A percentile compares a stretch with the other conserved stretches of the same genome.
phyloP scores from a whole-genome alignment of 805 yeast genomes.

The Yarrowia sp. region DNA sequence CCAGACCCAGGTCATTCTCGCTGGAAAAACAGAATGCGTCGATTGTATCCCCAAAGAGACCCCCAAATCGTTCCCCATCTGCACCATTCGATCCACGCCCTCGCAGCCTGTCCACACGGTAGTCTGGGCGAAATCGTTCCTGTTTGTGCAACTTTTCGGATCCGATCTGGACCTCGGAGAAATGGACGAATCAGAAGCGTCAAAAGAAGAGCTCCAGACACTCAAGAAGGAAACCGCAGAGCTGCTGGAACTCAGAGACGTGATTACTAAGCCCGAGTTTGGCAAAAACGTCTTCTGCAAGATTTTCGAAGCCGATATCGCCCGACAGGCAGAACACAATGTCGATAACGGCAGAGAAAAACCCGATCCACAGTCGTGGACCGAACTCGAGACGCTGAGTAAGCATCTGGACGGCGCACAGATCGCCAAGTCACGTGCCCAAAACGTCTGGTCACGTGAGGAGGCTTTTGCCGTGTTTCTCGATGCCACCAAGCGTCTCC shows the following conservation, averaged over 20 bases:
- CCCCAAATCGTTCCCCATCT: conserved; percentile 91
- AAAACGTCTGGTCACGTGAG: conserved; percentile 62
- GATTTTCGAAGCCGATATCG: conserved; percentile 78
- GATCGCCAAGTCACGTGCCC: conserved; percentile 43
- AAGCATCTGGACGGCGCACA: conserved; percentile 38
- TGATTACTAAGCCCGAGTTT: conserved; percentile 51
- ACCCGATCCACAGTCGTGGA: conserved; percentile 67
- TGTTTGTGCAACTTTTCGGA: conserved; percentile 77
- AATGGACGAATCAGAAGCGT: conserved; percentile 67
- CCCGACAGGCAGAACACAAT: conserved; percentile 64
- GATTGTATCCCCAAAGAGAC: conserved; percentile 88
- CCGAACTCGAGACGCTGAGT: conserved; percentile 43
- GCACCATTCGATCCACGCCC: conserved; percentile 96
- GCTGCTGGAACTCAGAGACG: conserved; percentile 47
- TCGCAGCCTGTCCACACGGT: conserved; percentile 95
- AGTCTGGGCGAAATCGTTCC: conserved; percentile 95
- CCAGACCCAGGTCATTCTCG: conserved; percentile 89
- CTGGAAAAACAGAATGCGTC: conserved; percentile 86
- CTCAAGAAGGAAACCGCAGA: conserved; percentile 51
- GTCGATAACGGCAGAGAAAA: conserved; percentile 55
- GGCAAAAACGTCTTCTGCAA: conserved; percentile 48
- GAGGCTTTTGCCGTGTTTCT: conserved; percentile 70
- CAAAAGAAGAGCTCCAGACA: conserved; percentile 52
- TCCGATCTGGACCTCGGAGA: conserved; percentile 63
- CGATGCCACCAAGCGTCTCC: conserved; percentile 58